Evolutionary conservation across 208 protist species (phyloP), one percentile per base, ranked within the genome.

Genomic region (Acanthamoeba castellanii): DNA sequence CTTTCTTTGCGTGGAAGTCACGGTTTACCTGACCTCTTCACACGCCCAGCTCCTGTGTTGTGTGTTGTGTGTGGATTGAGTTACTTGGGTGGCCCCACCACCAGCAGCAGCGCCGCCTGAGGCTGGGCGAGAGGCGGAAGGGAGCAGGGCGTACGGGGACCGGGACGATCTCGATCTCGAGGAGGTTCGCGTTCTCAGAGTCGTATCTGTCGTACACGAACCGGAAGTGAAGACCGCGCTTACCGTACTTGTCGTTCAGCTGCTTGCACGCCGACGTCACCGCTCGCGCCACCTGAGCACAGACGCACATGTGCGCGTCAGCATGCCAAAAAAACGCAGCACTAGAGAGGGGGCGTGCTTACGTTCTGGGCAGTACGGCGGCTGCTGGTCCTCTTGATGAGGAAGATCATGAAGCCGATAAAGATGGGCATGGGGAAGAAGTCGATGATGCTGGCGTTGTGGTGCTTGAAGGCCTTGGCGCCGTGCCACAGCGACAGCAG

Each of bases 401-500:
- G 72, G 72, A 81, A 81, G 72, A 81, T 50, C 72, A 81, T 81
- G 72, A 81, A 81, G 72, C 72, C 72, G 32, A 81, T 81, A 30
- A 81, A 81, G 72, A 81, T 45, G 13, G 72, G 72, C 72, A 81
- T 81, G 32, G 72, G 72, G 3, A 81, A 27, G 34, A 81, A 81
- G 72, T 81, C 72, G 32, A 81, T 22, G 32, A 81, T 27, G 72
- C 32, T 81, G 34, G 72, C 72, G 72, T 81, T 81, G 37, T 81
- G 72, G 30, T 81, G 72, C 72, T 81, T 0, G 72, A 81, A 81
- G 18, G 72, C 72, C 72, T 81, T 81, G 32, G 72, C 72, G 27
- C 72, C 72, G 32, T 81, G 72, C 72, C 72, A 81, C 8, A 81
- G 27, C 42, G 72, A 81, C 30, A 81, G 16, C 9, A 81, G 34